phyloP scores from a whole-genome alignment of 2,329 filamentous ascomycete species.

The Clonostachys rhizophaga region DNA sequence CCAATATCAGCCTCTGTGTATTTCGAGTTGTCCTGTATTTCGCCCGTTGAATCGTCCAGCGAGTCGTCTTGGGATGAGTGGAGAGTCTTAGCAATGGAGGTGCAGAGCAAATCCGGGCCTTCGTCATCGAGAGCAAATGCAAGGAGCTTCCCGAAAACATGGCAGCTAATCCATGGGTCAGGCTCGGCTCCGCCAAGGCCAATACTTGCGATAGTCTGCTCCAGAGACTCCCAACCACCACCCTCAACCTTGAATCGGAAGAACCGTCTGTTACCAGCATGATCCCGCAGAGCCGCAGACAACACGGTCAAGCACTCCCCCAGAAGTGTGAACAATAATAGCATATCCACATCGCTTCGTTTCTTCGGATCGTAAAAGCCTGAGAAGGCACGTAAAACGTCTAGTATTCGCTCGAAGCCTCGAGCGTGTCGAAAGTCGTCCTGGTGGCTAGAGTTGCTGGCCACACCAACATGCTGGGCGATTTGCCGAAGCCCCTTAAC shows the following conservation, averaged over 20 bases:
- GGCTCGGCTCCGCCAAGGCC: slow-evolving; percentile 60
- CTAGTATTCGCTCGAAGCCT: slow-evolving; percentile 73
- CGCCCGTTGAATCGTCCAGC: slow-evolving; percentile 11
- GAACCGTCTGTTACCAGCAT: slow-evolving; percentile 83
- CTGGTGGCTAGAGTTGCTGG: slow-evolving; percentile 47
- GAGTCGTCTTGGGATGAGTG: not conserved
- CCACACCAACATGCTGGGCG: slow-evolving; percentile 50
- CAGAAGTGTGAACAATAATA: slow-evolving; percentile 62
- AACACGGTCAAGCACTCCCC: slow-evolving; percentile 70
- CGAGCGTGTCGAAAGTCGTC: slow-evolving; percentile 79
- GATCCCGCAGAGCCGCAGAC: slow-evolving; percentile 68
- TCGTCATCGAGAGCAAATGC: slow-evolving; percentile 79
- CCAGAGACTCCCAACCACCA: slow-evolving; percentile 74
- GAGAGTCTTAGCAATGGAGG: slow-evolving; percentile 34
- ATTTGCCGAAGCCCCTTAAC: slow-evolving; percentile 58
- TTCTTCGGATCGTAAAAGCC: slow-evolving; percentile 71
- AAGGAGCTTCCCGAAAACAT: slow-evolving; percentile 78
- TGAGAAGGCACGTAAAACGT: slow-evolving; percentile 64
- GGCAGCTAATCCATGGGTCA: slow-evolving; percentile 63
- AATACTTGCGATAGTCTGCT: slow-evolving; percentile 66
- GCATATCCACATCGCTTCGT: slow-evolving; percentile 57
- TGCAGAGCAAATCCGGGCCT: slow-evolving; percentile 65
- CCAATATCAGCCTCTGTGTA: slow-evolving; percentile 13
- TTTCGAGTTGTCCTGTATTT: slow-evolving; percentile 3
- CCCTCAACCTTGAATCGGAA: slow-evolving; percentile 73